Percentiles rank a stretch among this genome's conserved stretches.
Evolutionary conservation across 495 filamentous ascomycete species (phyloP).

Genomic region (Xylaria castorea): DNA sequence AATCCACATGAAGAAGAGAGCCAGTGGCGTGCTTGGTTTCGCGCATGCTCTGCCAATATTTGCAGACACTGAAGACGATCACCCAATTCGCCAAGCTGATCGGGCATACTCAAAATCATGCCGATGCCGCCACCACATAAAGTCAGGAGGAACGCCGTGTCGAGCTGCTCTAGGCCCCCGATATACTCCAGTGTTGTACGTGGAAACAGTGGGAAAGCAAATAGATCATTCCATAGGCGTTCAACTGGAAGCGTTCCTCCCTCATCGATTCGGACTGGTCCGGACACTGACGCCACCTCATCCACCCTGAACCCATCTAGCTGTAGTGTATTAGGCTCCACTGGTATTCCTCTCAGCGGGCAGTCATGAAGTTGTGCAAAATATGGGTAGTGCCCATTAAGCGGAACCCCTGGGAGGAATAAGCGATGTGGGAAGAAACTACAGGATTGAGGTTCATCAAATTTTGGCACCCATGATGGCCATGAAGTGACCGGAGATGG

Average conservation of each 20-base stretch:
- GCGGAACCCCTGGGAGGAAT: conserved; percentile 20
- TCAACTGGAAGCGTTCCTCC: conserved; percentile 16
- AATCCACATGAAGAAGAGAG: conserved; percentile 3
- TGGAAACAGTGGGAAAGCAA: conserved; percentile 26
- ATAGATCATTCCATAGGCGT: conserved; percentile 23
- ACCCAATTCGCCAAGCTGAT: conserved; percentile 6
- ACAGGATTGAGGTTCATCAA: conserved; percentile 16
- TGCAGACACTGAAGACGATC: conserved; percentile 9
- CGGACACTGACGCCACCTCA: conserved; percentile 2
- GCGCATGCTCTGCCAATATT: conserved; percentile 6
- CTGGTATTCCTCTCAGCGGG: conserved; percentile 1
- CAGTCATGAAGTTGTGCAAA: conserved; percentile 20
- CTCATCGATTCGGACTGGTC: not conserved
- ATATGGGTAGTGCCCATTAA: conserved; percentile 7
- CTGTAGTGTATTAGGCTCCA: conserved; percentile 16
- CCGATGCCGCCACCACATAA: conserved; percentile 8
- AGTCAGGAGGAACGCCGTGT: conserved; percentile 7
- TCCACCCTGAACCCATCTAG: conserved; percentile 28
- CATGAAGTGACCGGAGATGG: conserved; percentile 3
- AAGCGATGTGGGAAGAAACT: conserved; percentile 24
- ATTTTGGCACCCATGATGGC: conserved; percentile 31
- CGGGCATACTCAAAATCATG: conserved; percentile 8
- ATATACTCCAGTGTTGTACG: conserved; percentile 1
- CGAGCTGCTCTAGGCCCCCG: conserved; percentile 5
- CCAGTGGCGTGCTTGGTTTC: conserved; percentile 20